Conservation (phyloP, 2,329 filamentous ascomycete genomes). For the Colletotrichum sp. region DNA sequence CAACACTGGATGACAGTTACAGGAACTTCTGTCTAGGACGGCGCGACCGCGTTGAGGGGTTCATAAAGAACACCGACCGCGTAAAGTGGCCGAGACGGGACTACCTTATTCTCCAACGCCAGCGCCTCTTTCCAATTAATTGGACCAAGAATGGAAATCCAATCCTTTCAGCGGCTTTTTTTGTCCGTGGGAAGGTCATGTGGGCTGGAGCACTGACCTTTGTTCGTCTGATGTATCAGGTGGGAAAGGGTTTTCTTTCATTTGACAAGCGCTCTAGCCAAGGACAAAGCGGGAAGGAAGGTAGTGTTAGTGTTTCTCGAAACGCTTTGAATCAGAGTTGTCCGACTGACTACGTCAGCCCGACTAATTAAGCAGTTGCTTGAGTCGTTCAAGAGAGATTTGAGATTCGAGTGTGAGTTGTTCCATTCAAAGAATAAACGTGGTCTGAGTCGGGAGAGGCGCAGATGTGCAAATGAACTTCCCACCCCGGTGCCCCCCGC, state of each 20-base stretch:
- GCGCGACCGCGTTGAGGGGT: conserved; percentile 1
- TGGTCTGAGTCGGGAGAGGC: neutral
- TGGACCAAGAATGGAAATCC: neutral
- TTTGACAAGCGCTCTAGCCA: neutral
- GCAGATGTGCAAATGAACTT: neutral
- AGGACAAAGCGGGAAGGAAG: conserved; percentile 1
- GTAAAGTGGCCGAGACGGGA: conserved; percentile 3
- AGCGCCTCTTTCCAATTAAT: neutral
- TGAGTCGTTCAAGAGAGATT: neutral
- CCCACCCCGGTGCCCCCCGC: neutral
- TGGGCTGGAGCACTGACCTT: conserved; percentile 10
- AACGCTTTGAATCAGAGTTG: neutral
- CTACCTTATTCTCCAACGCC: neutral
- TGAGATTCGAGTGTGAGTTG: neutral
- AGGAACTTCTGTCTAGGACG: neutral
- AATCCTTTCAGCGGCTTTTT: neutral
- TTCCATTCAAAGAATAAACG: neutral
- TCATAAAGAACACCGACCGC: neutral
- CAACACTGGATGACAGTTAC: neutral
- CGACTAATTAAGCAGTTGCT: neutral
- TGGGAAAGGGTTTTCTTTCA: neutral
- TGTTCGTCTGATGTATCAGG: conserved; percentile 20
- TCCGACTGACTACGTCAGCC: neutral
- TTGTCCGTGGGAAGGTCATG: neutral
- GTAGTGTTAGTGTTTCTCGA: neutral